Base-by-base conservation (phyloP, 495 filamentous ascomycete species). In the Annulohypoxylon maeteangense region DNA sequence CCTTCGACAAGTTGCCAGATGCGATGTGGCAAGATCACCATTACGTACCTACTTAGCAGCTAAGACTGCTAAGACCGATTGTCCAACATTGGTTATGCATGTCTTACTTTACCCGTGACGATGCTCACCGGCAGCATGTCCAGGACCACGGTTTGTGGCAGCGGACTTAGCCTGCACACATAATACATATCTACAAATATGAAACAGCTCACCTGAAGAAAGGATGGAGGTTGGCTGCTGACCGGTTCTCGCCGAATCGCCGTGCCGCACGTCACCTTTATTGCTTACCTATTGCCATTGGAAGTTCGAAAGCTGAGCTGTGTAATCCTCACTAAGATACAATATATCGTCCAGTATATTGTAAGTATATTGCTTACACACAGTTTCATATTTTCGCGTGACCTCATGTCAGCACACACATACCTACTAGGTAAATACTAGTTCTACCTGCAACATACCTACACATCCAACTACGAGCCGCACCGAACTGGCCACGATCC, bases 321-420 rank as follows among this genome's bases (percentile, higher is more conserved):
- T 20, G 31, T 55, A 25, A 57, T 61, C 27, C 57, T 61, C 38
- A 59, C 36, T 18, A 22, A 58, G 14, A 59, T 14, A 32, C 60
- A 20, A 16, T 54, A 54, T 20, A 31, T 29, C 29, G 23, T 0
- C 20, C 18, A 23, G 10, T 48, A 48, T 48, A 48, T 51, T 51
- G 50, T 10, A 7, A 23, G 10, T 48, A 48, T 48, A 48, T 51
- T 51, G 50, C 50, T 61, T 61, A 61, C 34, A 36, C 27, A 20
- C 29, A 34, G 59, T 62, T 62, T 62, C 59, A 62, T 16, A 27
- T 51, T 27, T 16, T 42, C 22, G 53, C 47, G 54, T 63, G 61
- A 63, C 42, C 44, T 22, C 25, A 45, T n/a, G 59, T 62, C 57
- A 61, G 42, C 57, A 5, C 12, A 51, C 27, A 29, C 27, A 29